Conservation (phyloP, 1,284 basidiomycete species). For the Apiotrichum laibachii region DNA sequence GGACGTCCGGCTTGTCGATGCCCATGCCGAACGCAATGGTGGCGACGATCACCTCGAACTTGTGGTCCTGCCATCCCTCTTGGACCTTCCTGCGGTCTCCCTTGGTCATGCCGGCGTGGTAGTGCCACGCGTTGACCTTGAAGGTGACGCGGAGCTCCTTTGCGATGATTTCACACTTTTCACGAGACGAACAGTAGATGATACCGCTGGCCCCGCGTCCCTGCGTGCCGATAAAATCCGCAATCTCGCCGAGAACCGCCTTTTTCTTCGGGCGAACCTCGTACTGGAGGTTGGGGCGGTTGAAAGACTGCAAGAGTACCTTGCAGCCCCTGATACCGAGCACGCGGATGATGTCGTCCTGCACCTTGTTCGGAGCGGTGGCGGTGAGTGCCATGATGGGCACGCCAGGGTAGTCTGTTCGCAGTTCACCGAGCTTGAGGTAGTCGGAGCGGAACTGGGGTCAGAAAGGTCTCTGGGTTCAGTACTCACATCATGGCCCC, state of each 20-base stretch:
- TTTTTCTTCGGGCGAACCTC: constrained; percentile 66
- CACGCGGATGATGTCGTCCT: constrained; percentile 71
- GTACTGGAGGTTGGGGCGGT: constrained; percentile 85
- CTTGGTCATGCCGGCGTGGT: constrained; percentile 75
- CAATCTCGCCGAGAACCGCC: constrained; percentile 63
- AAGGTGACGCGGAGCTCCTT: constrained; percentile 60
- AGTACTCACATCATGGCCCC: constrained; percentile 53
- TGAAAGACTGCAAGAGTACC: constrained; percentile 79
- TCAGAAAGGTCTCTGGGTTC: not conserved
- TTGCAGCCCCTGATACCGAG: constrained; percentile 65
- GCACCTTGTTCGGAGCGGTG: constrained; percentile 76
- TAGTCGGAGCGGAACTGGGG: constrained; percentile 54
- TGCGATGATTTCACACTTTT: constrained; percentile 76
- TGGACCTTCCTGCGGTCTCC: constrained; percentile 67
- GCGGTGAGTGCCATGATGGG: constrained; percentile 97
- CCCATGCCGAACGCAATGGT: constrained; percentile 98
- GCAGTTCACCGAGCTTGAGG: constrained; percentile 64
- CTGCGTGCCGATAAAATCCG: constrained; percentile 64
- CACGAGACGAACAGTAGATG: constrained; percentile 75
- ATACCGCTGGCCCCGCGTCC: constrained; percentile 71
- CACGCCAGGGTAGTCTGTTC: constrained; percentile 68
- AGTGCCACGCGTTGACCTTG: constrained; percentile 70
- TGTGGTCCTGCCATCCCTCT: constrained; percentile 70
- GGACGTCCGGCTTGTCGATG: constrained; percentile 78
- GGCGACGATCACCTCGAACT: constrained; percentile 81